A percentile compares a stretch with the other conserved stretches of the same genome.
phyloP scores from a whole-genome alignment of 2,329 filamentous ascomycete genomes.

The Pseudovirgaria hyperparasitica region DNA sequence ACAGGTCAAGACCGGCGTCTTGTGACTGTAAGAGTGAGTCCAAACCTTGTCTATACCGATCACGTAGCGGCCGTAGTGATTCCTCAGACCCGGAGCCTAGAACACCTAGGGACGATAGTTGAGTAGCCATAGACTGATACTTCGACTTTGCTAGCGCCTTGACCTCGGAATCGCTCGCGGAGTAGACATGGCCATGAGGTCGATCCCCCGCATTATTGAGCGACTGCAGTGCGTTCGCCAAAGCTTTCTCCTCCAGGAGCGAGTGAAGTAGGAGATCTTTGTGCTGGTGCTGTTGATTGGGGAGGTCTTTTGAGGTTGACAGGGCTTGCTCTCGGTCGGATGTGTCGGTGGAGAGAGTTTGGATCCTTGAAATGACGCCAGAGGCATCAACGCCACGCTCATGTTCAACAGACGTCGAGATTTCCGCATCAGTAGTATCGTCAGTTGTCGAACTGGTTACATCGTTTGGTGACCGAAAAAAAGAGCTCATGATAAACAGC shows the following conservation, averaged over 20 bases:
- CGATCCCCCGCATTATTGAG: slow-evolving; percentile 14
- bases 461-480: slow-evolving; percentile 9
- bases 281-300: slow-evolving; percentile 3
- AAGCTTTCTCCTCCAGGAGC: slow-evolving; percentile 31
- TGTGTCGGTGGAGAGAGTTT: no score
- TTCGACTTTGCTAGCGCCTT: slow-evolving; percentile 21
- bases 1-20: no score
- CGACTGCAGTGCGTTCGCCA: slow-evolving; percentile 25
- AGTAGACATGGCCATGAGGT: slow-evolving; percentile 2
- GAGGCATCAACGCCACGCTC: no score
- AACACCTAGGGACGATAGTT: slow-evolving; percentile 22
- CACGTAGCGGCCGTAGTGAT: slow-evolving; percentile 2
- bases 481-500: slow-evolving; percentile 5
- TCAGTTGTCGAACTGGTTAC: no score
- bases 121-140: slow-evolving; percentile 25
- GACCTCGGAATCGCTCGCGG: slow-evolving; percentile 22
- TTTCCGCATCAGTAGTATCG: no score
- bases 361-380: no score
- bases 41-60: neutral
- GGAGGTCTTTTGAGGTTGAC: no score
- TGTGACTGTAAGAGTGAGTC: neutral
- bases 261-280: slow-evolving; percentile 30
- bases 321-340: no score
- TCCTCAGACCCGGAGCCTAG: no score
- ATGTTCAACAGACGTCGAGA: no score